These are phyloP conservation scores for Populus davidiana DNA, from an alignment of 345 rosid species.

Conservation along the genomic window DNA sequence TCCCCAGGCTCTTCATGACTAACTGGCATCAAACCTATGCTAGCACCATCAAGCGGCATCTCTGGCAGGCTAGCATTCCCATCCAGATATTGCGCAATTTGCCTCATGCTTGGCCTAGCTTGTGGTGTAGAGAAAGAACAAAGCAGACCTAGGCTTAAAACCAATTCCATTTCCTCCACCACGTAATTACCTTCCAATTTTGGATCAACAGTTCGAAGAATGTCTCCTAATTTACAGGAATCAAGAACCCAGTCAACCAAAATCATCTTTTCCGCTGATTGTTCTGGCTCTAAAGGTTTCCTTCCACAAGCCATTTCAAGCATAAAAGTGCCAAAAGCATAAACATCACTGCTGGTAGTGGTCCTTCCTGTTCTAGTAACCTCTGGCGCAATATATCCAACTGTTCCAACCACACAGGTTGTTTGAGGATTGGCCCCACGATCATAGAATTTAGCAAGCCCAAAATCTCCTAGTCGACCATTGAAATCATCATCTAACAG, in stretches of 20 bases:
- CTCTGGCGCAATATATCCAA: constrained; percentile 6
- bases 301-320: constrained; percentile 7
- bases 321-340: constrained; percentile 1
- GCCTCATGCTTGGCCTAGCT: constrained; percentile 4
- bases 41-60: background rate
- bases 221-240: background rate
- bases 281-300: background rate
- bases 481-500: constrained; percentile 1
- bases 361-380: background rate
- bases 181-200: background rate
- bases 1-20: background rate
- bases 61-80: background rate
- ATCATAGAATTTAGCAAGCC: constrained; percentile 6
- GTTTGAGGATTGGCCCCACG: background rate
- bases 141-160: background rate
- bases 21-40: background rate
- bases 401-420: constrained; percentile 4
- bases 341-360: constrained; percentile 8
- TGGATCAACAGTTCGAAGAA: background rate
- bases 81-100: constrained; percentile 3
- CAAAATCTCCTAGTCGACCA: constrained; percentile 6
- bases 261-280: background rate
- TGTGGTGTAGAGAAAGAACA: background rate
- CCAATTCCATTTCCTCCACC: constrained; percentile 4
- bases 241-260: constrained; percentile 3